phyloP scores from a whole-genome alignment of 257 asterid genomes.

The Forsythia suspensa region DNA sequence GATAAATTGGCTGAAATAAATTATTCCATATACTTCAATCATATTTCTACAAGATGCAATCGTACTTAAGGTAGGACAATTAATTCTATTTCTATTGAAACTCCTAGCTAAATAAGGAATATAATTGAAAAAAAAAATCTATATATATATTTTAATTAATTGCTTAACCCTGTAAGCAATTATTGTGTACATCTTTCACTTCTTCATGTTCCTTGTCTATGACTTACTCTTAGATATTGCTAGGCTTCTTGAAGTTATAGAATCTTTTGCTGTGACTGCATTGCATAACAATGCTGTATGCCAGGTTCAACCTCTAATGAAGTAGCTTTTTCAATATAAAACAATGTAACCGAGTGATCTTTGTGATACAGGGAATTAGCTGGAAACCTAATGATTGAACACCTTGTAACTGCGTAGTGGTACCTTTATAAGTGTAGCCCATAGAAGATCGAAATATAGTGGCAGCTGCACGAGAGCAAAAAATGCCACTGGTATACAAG shows the following conservation, averaged over 20 bases:
- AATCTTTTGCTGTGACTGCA: background rate
- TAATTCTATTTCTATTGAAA: too few species aligned
- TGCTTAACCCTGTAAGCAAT: background rate
- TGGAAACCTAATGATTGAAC: constrained; percentile 10
- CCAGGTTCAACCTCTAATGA: background rate
- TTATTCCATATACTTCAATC: too few species aligned
- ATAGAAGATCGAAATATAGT: constrained; percentile 51
- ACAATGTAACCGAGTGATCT: background rate
- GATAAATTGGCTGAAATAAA: too few species aligned
- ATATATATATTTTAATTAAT: too few species aligned
- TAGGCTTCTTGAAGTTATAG: background rate
- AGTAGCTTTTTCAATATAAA: background rate
- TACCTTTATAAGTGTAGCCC: constrained; percentile 36
- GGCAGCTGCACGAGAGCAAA: constrained; percentile 53
- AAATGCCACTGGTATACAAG: constrained; percentile 22
- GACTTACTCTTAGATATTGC: background rate
- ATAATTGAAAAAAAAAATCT: too few species aligned
- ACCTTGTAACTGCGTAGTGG: constrained; percentile 49
- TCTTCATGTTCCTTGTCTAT: background rate
- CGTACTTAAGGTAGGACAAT: background rate
- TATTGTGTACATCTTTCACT: background rate
- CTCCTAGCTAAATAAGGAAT: too few species aligned
- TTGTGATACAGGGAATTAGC: background rate
- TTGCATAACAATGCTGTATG: background rate
- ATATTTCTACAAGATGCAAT: background rate